These are phyloP conservation scores for Blumeria hordei DNA, from an alignment of 2,329 filamentous ascomycete species.

Conservation along the genomic window DNA sequence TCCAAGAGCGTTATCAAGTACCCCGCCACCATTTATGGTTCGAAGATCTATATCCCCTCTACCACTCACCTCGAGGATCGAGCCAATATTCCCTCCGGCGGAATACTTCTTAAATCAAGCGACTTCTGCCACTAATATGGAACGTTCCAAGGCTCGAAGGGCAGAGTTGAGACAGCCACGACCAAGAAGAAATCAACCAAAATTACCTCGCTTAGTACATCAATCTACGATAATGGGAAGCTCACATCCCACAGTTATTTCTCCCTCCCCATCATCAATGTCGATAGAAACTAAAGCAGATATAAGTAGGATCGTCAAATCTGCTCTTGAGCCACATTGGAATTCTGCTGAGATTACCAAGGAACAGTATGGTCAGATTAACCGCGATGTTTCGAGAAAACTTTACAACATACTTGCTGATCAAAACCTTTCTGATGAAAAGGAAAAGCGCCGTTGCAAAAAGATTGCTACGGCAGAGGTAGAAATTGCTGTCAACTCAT, in stretches of 20 bases:
- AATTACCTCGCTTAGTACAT: slow-evolving; percentile 20
- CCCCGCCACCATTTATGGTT: slow-evolving; percentile 40
- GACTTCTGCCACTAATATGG: slow-evolving; percentile 13
- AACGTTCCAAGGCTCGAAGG: slow-evolving; percentile 9
- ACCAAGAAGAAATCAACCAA: slow-evolving; percentile 12
- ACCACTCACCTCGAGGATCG: slow-evolving; percentile 44
- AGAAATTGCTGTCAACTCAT: slow-evolving; percentile 40
- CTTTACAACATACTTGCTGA: slow-evolving; percentile 43
- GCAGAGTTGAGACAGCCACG: slow-evolving; percentile 13
- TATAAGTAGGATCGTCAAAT: slow-evolving; percentile 70
- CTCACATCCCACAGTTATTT: slow-evolving; percentile 12
- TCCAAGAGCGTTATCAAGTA: slow-evolving; percentile 39
- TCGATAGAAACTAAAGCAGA: slow-evolving; percentile 68
- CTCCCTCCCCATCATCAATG: slow-evolving; percentile 33
- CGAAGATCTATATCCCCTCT: slow-evolving; percentile 40
- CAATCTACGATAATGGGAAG: slow-evolving; percentile 39
- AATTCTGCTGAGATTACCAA: slow-evolving; percentile 55
- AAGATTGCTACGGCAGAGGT: slow-evolving; percentile 58
- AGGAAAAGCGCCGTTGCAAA: slow-evolving; percentile 47
- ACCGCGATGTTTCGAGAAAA: slow-evolving; percentile 67
- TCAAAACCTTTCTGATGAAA: slow-evolving; percentile 30
- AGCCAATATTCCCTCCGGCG: slow-evolving; percentile 49
- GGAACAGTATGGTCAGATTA: slow-evolving; percentile 81
- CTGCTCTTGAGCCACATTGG: slow-evolving; percentile 55
- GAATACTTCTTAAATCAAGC: slow-evolving; percentile 46